Evolutionary conservation across 306 rosid species (phyloP).

Genomic region (Gleditsia sinensis): DNA sequence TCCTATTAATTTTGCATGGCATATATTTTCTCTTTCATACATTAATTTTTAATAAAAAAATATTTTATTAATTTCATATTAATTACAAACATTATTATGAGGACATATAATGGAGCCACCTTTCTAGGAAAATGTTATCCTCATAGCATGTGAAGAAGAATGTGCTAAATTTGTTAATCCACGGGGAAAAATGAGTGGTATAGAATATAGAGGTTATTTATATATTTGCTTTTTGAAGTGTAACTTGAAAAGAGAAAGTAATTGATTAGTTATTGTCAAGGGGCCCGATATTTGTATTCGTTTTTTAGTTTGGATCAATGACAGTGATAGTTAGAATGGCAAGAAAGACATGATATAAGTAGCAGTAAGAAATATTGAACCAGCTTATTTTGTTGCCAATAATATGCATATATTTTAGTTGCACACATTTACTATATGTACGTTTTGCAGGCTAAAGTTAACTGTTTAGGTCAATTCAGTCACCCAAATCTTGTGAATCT

Average conservation of each 20-base stretch:
- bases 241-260: background rate
- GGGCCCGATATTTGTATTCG: background rate
- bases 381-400: conserved; percentile 25
- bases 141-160: background rate
- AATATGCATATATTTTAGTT: no score
- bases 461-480: conserved; percentile 84
- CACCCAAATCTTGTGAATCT: conserved; percentile 90
- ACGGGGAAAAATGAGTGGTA: background rate
- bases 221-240: no score
- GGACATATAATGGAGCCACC: background rate
- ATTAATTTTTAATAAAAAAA: no score
- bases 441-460: no score
- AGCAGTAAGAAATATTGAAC: background rate
- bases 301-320: background rate
- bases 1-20: no score
- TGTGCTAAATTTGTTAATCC: background rate
- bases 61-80: no score
- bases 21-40: no score
- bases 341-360: background rate
- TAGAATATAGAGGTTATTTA: background rate
- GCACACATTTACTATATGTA: no score
- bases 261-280: background rate
- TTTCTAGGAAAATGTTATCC: background rate
- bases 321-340: conserved; percentile 17
- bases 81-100: no score